Evolutionary conservation across 2,329 filamentous ascomycete genomes (phyloP), one percentile per base, ranked within the genome.

Genomic region (Cordyceps cateniannulata): DNA sequence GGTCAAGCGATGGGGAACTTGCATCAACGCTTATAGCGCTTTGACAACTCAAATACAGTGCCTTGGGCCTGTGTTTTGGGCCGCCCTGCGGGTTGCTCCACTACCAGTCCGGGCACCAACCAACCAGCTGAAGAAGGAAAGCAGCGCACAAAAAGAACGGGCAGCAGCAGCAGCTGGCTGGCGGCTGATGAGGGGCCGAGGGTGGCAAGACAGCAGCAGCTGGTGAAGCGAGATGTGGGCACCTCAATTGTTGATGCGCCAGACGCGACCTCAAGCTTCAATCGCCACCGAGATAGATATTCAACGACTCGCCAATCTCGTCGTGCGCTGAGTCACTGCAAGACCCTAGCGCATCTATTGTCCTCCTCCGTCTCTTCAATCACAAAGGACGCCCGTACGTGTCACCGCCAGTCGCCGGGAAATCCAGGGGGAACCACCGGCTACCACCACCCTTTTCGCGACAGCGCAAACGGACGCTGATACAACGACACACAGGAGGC

Each of bases 251-350:
- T 44, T 22, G 25, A 56, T 56, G 53, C 53, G 42, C 42, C 18
- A 49, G 55, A 58, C 45, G 55, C 55, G 55, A 58, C 55, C 22
- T 16, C 38, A 35, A 49, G 22, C 14, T 49, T 7, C 55, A 35
- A 49, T 24, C 55, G 55, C 45, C 45, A 40, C 22, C 32, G 16
- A 29, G 24, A 58, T 22, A 25, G 18, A 29, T 38, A 50, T 9
- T n/a, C 45, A n/a, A 40, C 55, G 47, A 58, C 32, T 12, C n/a
- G 32, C 10, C 22, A 29, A 29, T 7, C 42, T 38, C 44, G 18
- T 47, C 20, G 25, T 35, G 14, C 16, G 44, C n/a, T 24, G 22
- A 27, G 7, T 25, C 20, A 35, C 2, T 38, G 14, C 44, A 24
- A 38, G 44, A 48, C 7, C 4, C 14, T 20, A 27, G 27, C 14